Base-by-base conservation (phyloP, 2,329 filamentous ascomycete genomes). In the Pyricularia sp. region DNA sequence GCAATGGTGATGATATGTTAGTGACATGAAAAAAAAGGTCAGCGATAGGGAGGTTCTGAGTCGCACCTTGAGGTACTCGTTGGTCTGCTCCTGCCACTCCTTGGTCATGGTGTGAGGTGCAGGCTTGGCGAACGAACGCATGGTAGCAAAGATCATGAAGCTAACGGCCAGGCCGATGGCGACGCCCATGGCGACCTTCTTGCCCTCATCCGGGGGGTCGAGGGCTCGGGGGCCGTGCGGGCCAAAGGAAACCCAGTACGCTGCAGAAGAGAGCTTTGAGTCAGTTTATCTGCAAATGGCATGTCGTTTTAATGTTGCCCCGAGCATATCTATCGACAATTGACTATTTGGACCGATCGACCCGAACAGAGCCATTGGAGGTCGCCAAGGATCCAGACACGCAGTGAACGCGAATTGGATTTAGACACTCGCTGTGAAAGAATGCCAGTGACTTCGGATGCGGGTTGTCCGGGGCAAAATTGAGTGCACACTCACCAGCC, bases 211-310 rank as follows among this genome's bases (percentile, higher is more conserved):
- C 73, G 95, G 91, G 72, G 94, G 92, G 74, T 91, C 81, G 72
- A 86, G 83, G 74, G 94, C 90, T 76, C 95, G 94, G 75, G 95
- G 95, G 70, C 95, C 95, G 82, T 99, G 95, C 78, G 94, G 90
- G 73, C 95, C 95, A 79, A 99, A 99, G 74, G 95, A 94, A 78
- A 99, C 97, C 90, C 92, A 99, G 89, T 98, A 99, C 73, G 95
- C 95, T 99, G 79, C 81, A 74, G 70, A 74, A 78, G 75, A 77
- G 74, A 76, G 71, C 75, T 78, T 78, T 25, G 72, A 77, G 76
- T 81, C 77, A 79, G 79, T 77, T 75, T 76, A 63, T 30, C 59
- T 63, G 59, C 59, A 31, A 7, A 26, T 17, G 26, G 7, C 26
- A 63, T 63, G 59, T 25, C 2, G 59, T 26, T 63, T 20, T 2